phyloP scores from a whole-genome alignment of 441 rosid species.

The Jatropha multifida region DNA sequence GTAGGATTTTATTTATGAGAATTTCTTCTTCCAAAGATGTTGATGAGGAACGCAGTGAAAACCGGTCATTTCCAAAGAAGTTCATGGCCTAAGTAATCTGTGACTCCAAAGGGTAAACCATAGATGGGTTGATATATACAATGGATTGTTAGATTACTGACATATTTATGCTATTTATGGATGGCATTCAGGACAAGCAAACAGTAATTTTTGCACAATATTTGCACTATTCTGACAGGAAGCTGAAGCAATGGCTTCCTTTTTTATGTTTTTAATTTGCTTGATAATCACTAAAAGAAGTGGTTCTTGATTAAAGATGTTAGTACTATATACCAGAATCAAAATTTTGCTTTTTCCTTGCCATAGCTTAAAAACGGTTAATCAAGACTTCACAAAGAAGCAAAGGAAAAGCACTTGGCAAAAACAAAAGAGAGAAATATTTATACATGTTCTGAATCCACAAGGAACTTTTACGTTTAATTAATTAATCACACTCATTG shows the following conservation, averaged over 20 bases:
- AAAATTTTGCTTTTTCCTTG: slow-evolving; percentile 23
- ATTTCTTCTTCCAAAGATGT: slow-evolving; percentile 47
- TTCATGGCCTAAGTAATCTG: slow-evolving; percentile 32
- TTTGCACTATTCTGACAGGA: slow-evolving; percentile 2
- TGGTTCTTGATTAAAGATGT: slow-evolving; percentile 25
- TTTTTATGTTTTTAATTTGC: slow-evolving; percentile 12
- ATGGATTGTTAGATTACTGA: background rate
- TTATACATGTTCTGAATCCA: background rate
- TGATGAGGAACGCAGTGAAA: slow-evolving; percentile 13
- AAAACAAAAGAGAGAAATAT: background rate
- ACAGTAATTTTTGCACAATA: background rate
- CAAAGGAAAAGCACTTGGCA: background rate
- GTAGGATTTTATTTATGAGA: slow-evolving; percentile 53
- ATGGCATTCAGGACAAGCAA: background rate
- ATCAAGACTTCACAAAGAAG: background rate
- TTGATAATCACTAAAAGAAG: slow-evolving; percentile 31
- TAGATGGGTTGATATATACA: slow-evolving; percentile 12
- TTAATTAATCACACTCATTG: background rate
- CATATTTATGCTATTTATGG: slow-evolving; percentile 15
- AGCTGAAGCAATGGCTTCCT: background rate
- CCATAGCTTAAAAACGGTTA: background rate
- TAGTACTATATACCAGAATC: slow-evolving; percentile 25
- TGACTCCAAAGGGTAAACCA: slow-evolving; percentile 19
- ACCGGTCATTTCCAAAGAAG: slow-evolving; percentile 17
- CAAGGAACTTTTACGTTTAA: background rate